Base-by-base conservation (phyloP, 345 rosid genomes). In the Odontarrhena argentea region DNA sequence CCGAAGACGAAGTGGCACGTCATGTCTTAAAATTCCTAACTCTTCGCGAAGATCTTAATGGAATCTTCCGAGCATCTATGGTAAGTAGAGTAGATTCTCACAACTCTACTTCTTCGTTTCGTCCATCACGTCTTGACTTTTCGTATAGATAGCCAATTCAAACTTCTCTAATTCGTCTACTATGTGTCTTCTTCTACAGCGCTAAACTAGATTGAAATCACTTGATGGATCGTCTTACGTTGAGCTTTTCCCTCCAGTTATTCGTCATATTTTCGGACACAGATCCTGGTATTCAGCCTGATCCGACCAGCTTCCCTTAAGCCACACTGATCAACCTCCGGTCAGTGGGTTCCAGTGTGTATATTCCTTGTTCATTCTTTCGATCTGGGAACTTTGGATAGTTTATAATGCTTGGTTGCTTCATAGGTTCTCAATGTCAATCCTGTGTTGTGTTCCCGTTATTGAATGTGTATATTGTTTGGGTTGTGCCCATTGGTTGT, bases 381-480 rank as follows among this genome's bases (percentile, higher is more conserved):
- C 10, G 12, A 8, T 54, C 35, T 24, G 18, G 28, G 13, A 14
- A 45, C 44, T 13, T 35, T 47, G 2, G 55, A 18, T 0, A 26
- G 8, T 37, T 66, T 48, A 45, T 15, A 40, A 68, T 74, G 65
- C 60, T 41, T 67, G 76, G 25, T 80, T 68, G 76, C 70, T 77
- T 70, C 61, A 62, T 84, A 82, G 86, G 77, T 57, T 32, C 74
- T 70, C 50, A 93, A 88, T 93, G 97, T 93, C 98, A 62, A 81
- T 90, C 52, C 69, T 78, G 56, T 93, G 97, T 77, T 82, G 97
- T 68, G 52, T 89, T 78, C 98, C 96, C 41, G 63, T 93, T 15
- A 65, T 93, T 55, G 98, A 93, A 77, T 84, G 94, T 53, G 96
- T 88, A 38, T 93, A 93, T 75, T 90, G 97, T 69, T 74, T 93